phyloP scores from a whole-genome alignment of 148 eudicot genomes.

The Nepenthes mirabilis region DNA sequence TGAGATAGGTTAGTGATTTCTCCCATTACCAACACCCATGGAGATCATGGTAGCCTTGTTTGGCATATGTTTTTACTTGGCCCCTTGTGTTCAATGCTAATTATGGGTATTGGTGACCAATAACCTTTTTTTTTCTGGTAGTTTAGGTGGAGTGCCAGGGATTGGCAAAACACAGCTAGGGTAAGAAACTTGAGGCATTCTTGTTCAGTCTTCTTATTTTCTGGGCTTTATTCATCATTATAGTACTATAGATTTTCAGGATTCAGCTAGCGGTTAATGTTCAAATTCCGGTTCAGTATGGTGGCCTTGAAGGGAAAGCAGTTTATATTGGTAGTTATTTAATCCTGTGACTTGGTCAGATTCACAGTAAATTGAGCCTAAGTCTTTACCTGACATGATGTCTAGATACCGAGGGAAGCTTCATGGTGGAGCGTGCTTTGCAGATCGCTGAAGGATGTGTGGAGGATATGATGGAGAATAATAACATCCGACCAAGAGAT shows the following conservation, averaged over 20 bases:
- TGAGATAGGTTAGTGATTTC: constrained; percentile 61
- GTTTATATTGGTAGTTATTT: constrained; percentile 60
- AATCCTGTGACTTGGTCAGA: constrained; percentile 3
- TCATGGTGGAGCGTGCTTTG: constrained; percentile 92
- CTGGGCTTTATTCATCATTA: background rate
- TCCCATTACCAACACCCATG: background rate
- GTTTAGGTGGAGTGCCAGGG: constrained; percentile 86
- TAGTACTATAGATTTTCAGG: constrained; percentile 24
- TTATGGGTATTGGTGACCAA: background rate
- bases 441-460: constrained; percentile 89
- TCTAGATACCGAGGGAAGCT: constrained; percentile 95
- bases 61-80: too few species aligned
- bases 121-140: constrained; percentile 1
- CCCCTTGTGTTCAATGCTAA: background rate
- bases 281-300: constrained; percentile 71
- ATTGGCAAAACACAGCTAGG: constrained; percentile 97
- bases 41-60: too few species aligned
- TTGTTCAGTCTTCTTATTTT: background rate
- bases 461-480: constrained; percentile 49
- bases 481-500: constrained; percentile 23
- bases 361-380: constrained; percentile 11
- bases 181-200: constrained; percentile 20
- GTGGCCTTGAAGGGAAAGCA: constrained; percentile 89
- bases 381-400: constrained; percentile 11
- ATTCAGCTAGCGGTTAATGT: constrained; percentile 93